Conservation (phyloP, 805 yeast genomes). For the Kuraishia borneana region DNA sequence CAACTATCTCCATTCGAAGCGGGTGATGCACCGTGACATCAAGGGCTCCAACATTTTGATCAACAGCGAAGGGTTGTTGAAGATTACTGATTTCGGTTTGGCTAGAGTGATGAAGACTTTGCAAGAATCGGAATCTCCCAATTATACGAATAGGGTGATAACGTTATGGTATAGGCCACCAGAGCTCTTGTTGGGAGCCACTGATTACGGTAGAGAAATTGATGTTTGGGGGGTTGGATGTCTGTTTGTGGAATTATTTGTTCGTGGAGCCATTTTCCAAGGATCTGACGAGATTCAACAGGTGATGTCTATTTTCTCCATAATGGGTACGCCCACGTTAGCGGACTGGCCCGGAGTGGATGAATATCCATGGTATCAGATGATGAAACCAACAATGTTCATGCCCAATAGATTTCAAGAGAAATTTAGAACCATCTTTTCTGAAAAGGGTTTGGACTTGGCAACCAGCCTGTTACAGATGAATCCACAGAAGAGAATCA, state of each 20-base stretch:
- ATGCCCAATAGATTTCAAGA: constrained; percentile 27
- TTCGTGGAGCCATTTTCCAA: constrained; percentile 67
- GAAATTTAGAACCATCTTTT: constrained; percentile 30
- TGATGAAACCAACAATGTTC: constrained; percentile 50
- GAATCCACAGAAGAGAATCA: constrained; percentile 58
- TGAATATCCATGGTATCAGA: constrained; percentile 85
- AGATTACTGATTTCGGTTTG: constrained; percentile 75
- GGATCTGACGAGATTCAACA: constrained; percentile 87
- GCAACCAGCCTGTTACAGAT: constrained; percentile 52
- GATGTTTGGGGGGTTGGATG: constrained; percentile 98
- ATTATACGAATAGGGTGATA: constrained; percentile 90
- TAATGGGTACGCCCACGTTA: constrained; percentile 78
- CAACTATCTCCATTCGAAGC: constrained; percentile 53
- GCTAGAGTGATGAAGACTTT: constrained; percentile 62
- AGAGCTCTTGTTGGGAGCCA: constrained; percentile 80
- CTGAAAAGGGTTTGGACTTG: constrained; percentile 47
- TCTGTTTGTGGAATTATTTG: constrained; percentile 70
- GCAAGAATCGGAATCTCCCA: constrained; percentile 43
- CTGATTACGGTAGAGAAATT: constrained; percentile 81
- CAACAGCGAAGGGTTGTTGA: constrained; percentile 48
- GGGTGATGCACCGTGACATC: constrained; percentile 71
- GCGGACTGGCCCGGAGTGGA: constrained; percentile 72
- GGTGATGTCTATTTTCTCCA: constrained; percentile 58
- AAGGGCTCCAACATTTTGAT: constrained; percentile 72
- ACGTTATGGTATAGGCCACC: constrained; percentile 98